Evolutionary conservation across 495 filamentous ascomycete species (phyloP).

Genomic region (Oidiodendron maius): DNA sequence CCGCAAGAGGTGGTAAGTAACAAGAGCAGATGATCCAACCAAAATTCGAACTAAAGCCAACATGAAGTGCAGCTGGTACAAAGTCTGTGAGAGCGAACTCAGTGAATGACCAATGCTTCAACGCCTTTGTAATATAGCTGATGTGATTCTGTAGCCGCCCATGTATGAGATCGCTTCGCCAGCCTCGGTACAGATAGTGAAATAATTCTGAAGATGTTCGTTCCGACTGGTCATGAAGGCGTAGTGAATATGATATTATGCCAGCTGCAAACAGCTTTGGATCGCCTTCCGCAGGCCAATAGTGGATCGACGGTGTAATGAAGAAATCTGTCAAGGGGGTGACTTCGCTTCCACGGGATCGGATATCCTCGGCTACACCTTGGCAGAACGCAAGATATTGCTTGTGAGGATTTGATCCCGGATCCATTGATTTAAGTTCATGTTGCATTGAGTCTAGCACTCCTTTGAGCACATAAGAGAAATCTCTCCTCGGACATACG

Average conservation of each 20-base stretch:
- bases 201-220: slow-evolving; percentile 40
- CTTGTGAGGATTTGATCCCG: slow-evolving; percentile 27
- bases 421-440: slow-evolving; percentile 30
- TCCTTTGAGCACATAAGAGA: slow-evolving; percentile 27
- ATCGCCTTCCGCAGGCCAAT: slow-evolving; percentile 42
- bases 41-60: slow-evolving; percentile 6
- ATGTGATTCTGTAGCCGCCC: slow-evolving; percentile 31
- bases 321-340: slow-evolving; percentile 39
- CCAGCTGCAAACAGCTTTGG: slow-evolving; percentile 41
- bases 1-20: slow-evolving; percentile 9
- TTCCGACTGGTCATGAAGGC: slow-evolving; percentile 33
- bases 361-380: slow-evolving; percentile 36
- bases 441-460: slow-evolving; percentile 43
- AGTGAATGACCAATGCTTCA: slow-evolving; percentile 32
- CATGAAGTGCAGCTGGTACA: slow-evolving; percentile 10
- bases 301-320: slow-evolving; percentile 37
- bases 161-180: slow-evolving; percentile 40
- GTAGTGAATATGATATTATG: slow-evolving; percentile 42
- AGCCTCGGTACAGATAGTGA: slow-evolving; percentile 43
- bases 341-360: slow-evolving; percentile 38
- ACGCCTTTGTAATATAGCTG: slow-evolving; percentile 32
- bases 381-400: slow-evolving; percentile 38
- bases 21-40: slow-evolving; percentile 7
- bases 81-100: slow-evolving; percentile 29
- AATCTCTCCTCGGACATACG: slow-evolving; percentile 7